Base-by-base conservation (phyloP, 2,329 filamentous ascomycete genomes). In the Exophiala bonariae region DNA sequence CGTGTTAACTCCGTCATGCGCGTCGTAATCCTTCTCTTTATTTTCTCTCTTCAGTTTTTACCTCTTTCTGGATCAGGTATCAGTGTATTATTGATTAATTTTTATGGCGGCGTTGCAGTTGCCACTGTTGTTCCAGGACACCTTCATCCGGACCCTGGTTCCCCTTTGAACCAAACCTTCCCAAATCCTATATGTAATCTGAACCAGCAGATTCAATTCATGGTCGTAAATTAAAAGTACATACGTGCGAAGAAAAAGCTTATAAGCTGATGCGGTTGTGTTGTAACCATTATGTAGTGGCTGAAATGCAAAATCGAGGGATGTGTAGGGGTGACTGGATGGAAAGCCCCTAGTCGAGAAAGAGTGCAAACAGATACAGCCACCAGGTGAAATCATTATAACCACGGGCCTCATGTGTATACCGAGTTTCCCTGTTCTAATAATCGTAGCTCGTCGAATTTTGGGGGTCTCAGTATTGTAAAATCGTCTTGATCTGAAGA, bases 371-470 rank as follows among this genome's bases (percentile, higher is more conserved):
- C 22, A 45, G 16, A 41, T 40, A 23, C 34, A 47, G 32, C 47
- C 47, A 44, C 51, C 41, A 41, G 40, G 48, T 48, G 32, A 35
- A 44, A 36, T 36, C 41, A 41, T 49, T 20, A 39, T 47, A 47
- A 37, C 41, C 49, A 52, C 51, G 48, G 45, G 42, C 49, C 51
- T 54, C 52, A 41, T 51, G n/a, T 44, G 49, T 39, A 41, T 18
- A 47, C 43, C 16, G 44, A 13, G 41, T 41, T 23, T 28, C 20
- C 38, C 36, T 35, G 41, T 40, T 44, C 51, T 49, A 51, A 55
- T 52, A 42, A 42, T 55, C 52, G 43, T 52, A 47, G 45, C 44
- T 47, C 45, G 33, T 52, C n/a, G 20, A 35, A 23, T 20, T 18
- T 16, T 37, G 18, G 32, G 22, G 22, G 19, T 44, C 10, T 36